Conservation (phyloP, 1,284 basidiomycete genomes). For the Pholiota adiposa region DNA sequence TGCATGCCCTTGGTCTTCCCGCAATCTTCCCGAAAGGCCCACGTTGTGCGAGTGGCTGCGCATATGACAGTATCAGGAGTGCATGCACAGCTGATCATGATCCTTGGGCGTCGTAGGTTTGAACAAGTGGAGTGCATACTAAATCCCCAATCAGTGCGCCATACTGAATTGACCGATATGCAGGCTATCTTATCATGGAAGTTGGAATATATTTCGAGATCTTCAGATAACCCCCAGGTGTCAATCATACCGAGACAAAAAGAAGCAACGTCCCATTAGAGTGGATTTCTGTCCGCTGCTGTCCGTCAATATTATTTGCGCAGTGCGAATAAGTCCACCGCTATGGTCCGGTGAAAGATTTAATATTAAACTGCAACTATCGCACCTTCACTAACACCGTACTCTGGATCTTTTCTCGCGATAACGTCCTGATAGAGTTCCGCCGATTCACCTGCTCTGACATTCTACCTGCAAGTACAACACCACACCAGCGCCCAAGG, state of each 20-base stretch:
- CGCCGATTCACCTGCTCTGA: not conserved
- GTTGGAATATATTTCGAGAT: not conserved
- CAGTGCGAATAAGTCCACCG: not conserved
- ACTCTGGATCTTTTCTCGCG: not conserved
- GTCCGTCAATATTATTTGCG: not conserved
- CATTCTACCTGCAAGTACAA: not conserved
- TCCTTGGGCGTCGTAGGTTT: not conserved
- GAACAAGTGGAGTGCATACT: not conserved
- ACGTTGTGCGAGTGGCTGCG: not conserved
- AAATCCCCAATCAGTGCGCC: not conserved
- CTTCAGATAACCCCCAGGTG: not conserved
- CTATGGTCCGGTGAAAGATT: not conserved
- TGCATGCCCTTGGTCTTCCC: too few species aligned
- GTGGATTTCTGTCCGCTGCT: not conserved
- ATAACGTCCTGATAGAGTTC: not conserved
- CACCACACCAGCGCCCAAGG: not conserved
- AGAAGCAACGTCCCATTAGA: not conserved
- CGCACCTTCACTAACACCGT: slow-evolving; percentile 1
- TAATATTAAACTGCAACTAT: not conserved
- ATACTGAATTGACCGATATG: not conserved
- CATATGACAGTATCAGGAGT: not conserved
- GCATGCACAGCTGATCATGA: not conserved
- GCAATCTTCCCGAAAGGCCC: not conserved
- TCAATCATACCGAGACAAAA: not conserved
- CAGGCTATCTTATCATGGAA: not conserved